A percentile compares a stretch with the other conserved stretches of the same genome.
These are phyloP conservation scores for Claviceps sp. DNA, from an alignment of 2,329 filamentous ascomycete genomes.

Conservation along the genomic window DNA sequence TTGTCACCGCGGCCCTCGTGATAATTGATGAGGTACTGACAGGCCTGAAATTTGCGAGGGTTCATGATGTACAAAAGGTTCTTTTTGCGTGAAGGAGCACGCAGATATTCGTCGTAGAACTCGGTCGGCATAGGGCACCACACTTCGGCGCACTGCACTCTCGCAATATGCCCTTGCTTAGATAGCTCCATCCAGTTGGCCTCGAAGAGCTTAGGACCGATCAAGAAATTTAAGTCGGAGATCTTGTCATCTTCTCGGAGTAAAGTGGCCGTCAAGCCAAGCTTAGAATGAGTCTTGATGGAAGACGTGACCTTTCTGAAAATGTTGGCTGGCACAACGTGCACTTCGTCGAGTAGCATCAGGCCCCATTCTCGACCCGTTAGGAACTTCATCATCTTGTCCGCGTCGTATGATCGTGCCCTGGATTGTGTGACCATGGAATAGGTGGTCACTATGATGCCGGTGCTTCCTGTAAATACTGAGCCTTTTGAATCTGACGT, in stretches of 20 bases:
- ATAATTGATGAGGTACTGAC: constrained; percentile 96
- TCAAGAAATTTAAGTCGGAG: constrained; percentile 89
- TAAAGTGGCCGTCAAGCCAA: constrained; percentile 85
- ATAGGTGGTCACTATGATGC: constrained; percentile 95
- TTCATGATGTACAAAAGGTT: constrained; percentile 84
- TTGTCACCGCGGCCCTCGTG: constrained; percentile 92
- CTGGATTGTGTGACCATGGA: constrained; percentile 95
- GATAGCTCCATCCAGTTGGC: constrained; percentile 99
- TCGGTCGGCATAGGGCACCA: constrained; percentile 99
- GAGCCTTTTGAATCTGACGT: constrained; percentile 79
- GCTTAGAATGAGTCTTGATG: constrained; percentile 89
- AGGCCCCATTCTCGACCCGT: constrained; percentile 85
- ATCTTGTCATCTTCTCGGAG: constrained; percentile 98
- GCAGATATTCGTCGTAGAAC: constrained; percentile 90
- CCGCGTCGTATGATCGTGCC: constrained; percentile 77
- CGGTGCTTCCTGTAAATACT: constrained; percentile 73
- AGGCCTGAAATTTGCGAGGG: constrained; percentile 90
- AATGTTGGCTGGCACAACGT: constrained; percentile 93
- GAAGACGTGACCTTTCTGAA: constrained; percentile 87
- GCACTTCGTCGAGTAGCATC: constrained; percentile 94
- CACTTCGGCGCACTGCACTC: constrained; percentile 94
- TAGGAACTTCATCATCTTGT: constrained; percentile 96
- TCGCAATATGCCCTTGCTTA: constrained; percentile 90
- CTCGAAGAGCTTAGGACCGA: constrained; percentile 94
- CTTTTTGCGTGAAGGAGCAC: constrained; percentile 40